These are phyloP conservation scores for Irpex sp. DNA, from an alignment of 1,284 basidiomycete genomes.

Conservation along the genomic window DNA sequence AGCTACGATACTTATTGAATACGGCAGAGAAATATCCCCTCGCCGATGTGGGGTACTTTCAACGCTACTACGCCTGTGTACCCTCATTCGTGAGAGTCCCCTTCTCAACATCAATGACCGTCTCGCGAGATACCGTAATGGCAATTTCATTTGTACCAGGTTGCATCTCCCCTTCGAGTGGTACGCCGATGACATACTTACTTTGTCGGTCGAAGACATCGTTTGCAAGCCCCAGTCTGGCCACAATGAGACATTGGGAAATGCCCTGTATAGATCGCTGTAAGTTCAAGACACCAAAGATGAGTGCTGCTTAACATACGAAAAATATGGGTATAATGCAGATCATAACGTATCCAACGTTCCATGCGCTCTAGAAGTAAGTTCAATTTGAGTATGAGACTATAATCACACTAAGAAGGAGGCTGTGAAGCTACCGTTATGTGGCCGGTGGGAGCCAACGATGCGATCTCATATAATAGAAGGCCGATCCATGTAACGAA, in stretches of 20 bases:
- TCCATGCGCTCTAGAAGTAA: background rate
- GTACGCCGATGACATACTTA: background rate
- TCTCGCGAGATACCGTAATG: background rate
- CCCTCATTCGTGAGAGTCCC: background rate
- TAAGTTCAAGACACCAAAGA: background rate
- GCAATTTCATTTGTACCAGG: background rate
- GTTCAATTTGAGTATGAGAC: no score
- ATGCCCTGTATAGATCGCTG: conserved; percentile 11
- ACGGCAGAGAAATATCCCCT: no score
- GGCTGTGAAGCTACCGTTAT: conserved; percentile 14
- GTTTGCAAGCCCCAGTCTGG: background rate
- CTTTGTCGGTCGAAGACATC: background rate
- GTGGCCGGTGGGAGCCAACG: conserved; percentile 20
- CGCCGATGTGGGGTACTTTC: no score
- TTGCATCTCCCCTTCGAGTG: background rate
- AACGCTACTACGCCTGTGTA: no score
- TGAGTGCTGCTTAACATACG: background rate
- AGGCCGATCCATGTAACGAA: conserved; percentile 25
- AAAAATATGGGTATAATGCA: conserved; percentile 10
- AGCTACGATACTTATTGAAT: no score
- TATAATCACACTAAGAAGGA: background rate
- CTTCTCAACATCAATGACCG: background rate
- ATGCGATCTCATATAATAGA: conserved; percentile 20
- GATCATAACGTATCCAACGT: conserved; percentile 6
- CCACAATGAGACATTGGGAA: conserved; percentile 16